Evolutionary conservation across 495 filamentous ascomycete genomes (phyloP), one percentile per base, ranked within the genome.

Genomic region (Aspergillus bertholletiae): DNA sequence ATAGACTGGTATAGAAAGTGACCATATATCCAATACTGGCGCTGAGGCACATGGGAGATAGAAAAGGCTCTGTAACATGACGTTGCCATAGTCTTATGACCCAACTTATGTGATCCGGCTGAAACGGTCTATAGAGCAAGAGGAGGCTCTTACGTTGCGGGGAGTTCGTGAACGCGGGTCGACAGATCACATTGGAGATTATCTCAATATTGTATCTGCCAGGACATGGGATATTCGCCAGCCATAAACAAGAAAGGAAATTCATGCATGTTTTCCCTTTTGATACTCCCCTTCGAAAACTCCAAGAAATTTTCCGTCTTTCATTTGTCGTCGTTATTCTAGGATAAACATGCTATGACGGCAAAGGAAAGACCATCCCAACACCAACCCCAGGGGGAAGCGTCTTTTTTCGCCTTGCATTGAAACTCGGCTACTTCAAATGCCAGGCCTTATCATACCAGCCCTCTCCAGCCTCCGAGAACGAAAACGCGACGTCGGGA

Each of bases 371-470:
- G 60, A 68, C 64, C 59, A 59, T 64, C 60, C 65, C 59, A 65
- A 73, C 67, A 73, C 66, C 68, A 72, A 73, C 69, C 68, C 71
- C 73, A 67, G 46, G 60, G 62, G 65, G 67, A 75, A 72, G 60
- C 66, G 62, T 65, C 63, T 56, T 65, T 65, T 69, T 71, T 62
- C 68, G 64, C 67, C 65, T 65, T 63, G 68, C 66, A 69, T 59
- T 69, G 65, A 66, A 67, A 72, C 63, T 57, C 58, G 61, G 64
- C 61, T 69, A 69, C 58, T 66, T 68, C 65, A 71, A 62, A 75
- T 72, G 70, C 73, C 64, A 69, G 69, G 70, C 66, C 63, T 67
- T 70, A 54, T 69, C 68, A 74, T 74, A 69, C 73, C 73, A 74
- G 68, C 60, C 68, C 69, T 68, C 69, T 74, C 69, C 71, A 73